Conservation (phyloP, 768 basidiomycete species). For the Lentinus brumalis region DNA sequence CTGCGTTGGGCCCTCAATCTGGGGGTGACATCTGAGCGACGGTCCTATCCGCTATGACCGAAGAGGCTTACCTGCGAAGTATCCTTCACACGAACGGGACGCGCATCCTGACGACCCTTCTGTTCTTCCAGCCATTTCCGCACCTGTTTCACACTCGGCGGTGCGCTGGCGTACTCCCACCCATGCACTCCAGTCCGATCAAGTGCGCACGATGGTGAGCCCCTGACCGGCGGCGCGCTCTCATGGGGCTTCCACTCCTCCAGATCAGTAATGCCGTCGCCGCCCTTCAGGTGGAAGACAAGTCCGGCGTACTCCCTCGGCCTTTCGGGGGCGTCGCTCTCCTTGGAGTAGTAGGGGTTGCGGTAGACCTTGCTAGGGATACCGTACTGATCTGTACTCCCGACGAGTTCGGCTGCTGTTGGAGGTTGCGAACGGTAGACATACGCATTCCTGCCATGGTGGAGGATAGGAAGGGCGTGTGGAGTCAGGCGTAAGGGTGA, state of each 20-base stretch:
- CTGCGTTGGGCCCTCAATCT: conserved; percentile 81
- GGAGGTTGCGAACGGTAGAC: conserved; percentile 56
- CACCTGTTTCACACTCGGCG: conserved; percentile 62
- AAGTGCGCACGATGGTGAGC: not conserved
- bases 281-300: conserved; percentile 70
- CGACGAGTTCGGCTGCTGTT: conserved; percentile 45
- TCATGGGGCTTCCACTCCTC: conserved; percentile 53
- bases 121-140: conserved; percentile 53
- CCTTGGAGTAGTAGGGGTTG: conserved; percentile 78
- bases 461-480: conserved; percentile 26
- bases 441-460: conserved; percentile 33
- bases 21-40: not conserved
- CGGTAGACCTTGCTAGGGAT: conserved; percentile 68
- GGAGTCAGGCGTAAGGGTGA: not conserved
- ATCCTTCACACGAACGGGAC: conserved; percentile 24
- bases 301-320: conserved; percentile 80
- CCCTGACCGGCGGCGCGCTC: not conserved
- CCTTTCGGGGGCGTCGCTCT: conserved; percentile 65
- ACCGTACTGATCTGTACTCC: conserved; percentile 46
- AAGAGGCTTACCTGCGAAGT: conserved; percentile 53
- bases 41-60: not conserved
- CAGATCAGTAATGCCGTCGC: conserved; percentile 54
- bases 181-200: conserved; percentile 47
- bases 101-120: conserved; percentile 7
- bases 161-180: conserved; percentile 80